Evolutionary conservation across 805 yeast genomes (phyloP), one percentile per base, ranked within the genome.

Genomic region (Wickerhamiella cacticola): DNA sequence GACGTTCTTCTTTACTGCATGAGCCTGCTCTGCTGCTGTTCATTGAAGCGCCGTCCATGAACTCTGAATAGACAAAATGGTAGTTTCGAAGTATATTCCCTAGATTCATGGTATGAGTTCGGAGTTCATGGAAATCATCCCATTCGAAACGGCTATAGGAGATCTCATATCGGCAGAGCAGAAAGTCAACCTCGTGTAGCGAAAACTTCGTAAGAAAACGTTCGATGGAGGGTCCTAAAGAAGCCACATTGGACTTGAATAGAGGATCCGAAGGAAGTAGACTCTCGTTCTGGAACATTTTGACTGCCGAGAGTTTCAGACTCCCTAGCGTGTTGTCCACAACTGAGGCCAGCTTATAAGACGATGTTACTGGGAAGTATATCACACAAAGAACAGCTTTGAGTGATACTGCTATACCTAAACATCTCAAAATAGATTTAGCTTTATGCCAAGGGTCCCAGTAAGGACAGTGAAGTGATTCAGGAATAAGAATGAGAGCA

Each of bases 361-460:
- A 35, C 7, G 40, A 35, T 3, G 40, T 35, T 8, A 35, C 25
- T 9, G 40, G 40, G 25, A 35, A 35, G 25, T 35, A 35, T 5
- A 35, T 19, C 10, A 35, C 15, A 10, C 25, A 35, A 19, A 35
- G 25, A 6, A 22, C 5, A 19, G 40, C 24, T 19, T 35, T 35
- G 25, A 35, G 3, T 9, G 25, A 5, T 19, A 22, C 25, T 12
- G 40, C 40, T 8, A 19, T 6, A 3, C 40, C 40, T 10, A 35
- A 19, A n/a, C 40, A 35, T 19, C 40, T 19, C 22, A 35, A 3
- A 9, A 35, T 12, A 5, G 40, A 35, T 21, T 35, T 35, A 5
- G 16, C 25, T 16, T 35, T 35, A n/a, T 35, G 40, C 40, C 40
- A 35, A 8, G 40, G 40, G n/a, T 35, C 40, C 40, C 40, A 35